phyloP scores from a whole-genome alignment of 2,329 filamentous ascomycete genomes.

The Alternaria burnsii region DNA sequence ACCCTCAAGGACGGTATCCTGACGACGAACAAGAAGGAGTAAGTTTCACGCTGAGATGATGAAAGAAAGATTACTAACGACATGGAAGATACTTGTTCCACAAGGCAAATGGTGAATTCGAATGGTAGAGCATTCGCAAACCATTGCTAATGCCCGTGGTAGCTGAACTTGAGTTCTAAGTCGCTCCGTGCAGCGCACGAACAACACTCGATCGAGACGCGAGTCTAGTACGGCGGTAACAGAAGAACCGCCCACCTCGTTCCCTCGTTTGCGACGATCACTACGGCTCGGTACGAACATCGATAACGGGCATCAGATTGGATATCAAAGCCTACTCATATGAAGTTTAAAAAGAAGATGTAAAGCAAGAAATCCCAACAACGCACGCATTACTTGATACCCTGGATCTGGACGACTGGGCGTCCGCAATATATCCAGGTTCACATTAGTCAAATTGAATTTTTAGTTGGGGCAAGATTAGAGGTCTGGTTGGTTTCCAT shows the following conservation, averaged over 20 bases:
- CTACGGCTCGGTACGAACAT: background rate
- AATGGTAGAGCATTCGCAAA: conserved; percentile 73
- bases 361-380: background rate
- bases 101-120: conserved; percentile 96
- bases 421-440: background rate
- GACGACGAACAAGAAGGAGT: conserved; percentile 91
- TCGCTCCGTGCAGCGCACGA: conserved; percentile 19
- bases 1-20: conserved; percentile 96
- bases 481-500: background rate
- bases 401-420: background rate
- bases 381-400: background rate
- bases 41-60: conserved; percentile 44
- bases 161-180: conserved; percentile 37
- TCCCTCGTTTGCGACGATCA: background rate
- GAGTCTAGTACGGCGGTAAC: conserved; percentile 8
- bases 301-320: conserved; percentile 8
- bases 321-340: conserved; percentile 1
- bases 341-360: background rate
- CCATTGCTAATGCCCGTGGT: conserved; percentile 25
- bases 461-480: background rate
- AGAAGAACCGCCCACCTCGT: background rate
- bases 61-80: conserved; percentile 15
- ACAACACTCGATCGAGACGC: conserved; percentile 12
- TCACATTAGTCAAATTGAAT: background rate
- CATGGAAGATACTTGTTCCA: conserved; percentile 85